These are phyloP conservation scores for Debaryomycetaceae sp. DNA, from an alignment of 1,139 yeast species.

Conservation along the genomic window DNA sequence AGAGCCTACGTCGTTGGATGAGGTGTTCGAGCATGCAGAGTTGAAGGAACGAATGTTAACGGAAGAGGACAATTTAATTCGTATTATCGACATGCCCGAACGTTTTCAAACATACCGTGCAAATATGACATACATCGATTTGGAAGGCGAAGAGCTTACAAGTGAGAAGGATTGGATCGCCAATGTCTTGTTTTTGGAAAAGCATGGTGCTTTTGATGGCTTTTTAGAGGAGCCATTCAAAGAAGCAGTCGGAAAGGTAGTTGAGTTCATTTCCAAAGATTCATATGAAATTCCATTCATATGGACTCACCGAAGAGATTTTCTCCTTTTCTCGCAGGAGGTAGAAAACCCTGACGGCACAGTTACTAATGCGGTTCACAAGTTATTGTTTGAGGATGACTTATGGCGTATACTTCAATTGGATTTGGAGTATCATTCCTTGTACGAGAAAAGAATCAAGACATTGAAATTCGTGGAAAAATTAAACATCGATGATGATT, in stretches of 20 bases:
- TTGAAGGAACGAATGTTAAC: constrained; percentile 87
- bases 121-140: constrained; percentile 58
- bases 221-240: constrained; percentile 57
- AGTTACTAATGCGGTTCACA: constrained; percentile 42
- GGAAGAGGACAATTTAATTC: constrained; percentile 83
- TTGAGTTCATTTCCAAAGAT: constrained; percentile 75
- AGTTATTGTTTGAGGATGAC: constrained; percentile 73
- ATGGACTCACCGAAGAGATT: constrained; percentile 94
- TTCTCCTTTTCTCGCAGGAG: constrained; percentile 61
- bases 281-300: constrained; percentile 92
- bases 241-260: constrained; percentile 69
- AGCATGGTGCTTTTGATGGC: constrained; percentile 32
- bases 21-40: constrained; percentile 93
- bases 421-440: constrained; percentile 86
- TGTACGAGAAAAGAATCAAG: constrained; percentile 70
- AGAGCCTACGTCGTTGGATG: constrained; percentile 66
- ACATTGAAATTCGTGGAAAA: constrained; percentile 56
- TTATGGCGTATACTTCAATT: constrained; percentile 86
- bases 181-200: constrained; percentile 52
- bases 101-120: constrained; percentile 78
- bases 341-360: constrained; percentile 44
- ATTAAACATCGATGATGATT: constrained; percentile 55
- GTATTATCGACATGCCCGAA: constrained; percentile 89
- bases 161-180: constrained; percentile 80
- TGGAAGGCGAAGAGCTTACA: constrained; percentile 64